Conservation (phyloP, 768 basidiomycete genomes). For the Podaxis sp. region DNA sequence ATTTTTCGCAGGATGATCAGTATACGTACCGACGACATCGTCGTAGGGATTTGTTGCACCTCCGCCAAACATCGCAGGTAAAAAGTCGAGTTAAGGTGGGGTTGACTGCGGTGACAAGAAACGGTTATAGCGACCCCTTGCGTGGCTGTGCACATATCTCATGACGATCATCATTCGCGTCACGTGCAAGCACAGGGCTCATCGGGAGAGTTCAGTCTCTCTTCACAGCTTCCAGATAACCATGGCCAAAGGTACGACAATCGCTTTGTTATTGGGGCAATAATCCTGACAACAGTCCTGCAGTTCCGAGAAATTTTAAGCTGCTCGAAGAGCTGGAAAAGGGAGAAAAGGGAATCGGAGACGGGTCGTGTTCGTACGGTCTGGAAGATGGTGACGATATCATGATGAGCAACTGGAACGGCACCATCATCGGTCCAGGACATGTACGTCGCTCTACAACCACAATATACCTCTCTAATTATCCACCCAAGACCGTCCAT, state of each 20-base stretch:
- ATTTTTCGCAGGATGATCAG: neutral
- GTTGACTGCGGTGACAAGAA: neutral
- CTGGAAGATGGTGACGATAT: slow-evolving; percentile 95
- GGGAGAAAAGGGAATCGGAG: slow-evolving; percentile 99
- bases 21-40: slow-evolving; percentile 81
- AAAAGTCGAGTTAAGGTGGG: neutral
- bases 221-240: neutral
- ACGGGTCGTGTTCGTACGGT: slow-evolving; percentile 97
- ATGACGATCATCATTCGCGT: neutral
- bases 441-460: slow-evolving; percentile 58
- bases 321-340: slow-evolving; percentile 98
- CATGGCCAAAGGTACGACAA: slow-evolving; percentile 53
- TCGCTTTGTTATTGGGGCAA: neutral
- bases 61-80: slow-evolving; percentile 66
- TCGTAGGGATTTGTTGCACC: slow-evolving; percentile 78
- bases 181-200: neutral
- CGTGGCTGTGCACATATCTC: slow-evolving; percentile 29
- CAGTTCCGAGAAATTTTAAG: slow-evolving; percentile 95
- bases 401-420: slow-evolving; percentile 98
- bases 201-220: neutral
- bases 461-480: slow-evolving; percentile 4
- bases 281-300: neutral
- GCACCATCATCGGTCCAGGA: slow-evolving; percentile 97
- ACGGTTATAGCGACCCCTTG: neutral
- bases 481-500: slow-evolving; percentile 75